phyloP scores from a whole-genome alignment of 2,329 filamentous ascomycete species.

The Trichoderma afroharzianum region DNA sequence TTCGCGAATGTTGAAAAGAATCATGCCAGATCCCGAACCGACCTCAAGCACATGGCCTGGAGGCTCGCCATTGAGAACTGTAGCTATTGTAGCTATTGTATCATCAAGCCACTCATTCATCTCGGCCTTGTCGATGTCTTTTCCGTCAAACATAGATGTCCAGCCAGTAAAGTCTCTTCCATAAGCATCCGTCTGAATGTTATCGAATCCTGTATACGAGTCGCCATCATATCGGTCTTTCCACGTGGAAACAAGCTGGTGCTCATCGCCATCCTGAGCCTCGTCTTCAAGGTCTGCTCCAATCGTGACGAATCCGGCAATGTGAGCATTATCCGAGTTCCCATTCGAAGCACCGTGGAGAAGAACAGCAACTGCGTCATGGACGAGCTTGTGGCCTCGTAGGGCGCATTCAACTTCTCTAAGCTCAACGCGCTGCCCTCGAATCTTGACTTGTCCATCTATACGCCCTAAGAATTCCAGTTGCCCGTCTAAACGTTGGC shows the following conservation, averaged over 20 bases:
- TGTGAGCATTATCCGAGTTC: neutral
- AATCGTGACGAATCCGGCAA: neutral
- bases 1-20: neutral
- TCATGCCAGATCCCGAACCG: neutral
- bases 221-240: neutral
- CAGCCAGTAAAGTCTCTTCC: conserved; percentile 29
- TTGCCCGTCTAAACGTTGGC: neutral
- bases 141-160: conserved; percentile 33
- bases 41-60: neutral
- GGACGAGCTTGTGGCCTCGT: neutral
- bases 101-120: conserved; percentile 35
- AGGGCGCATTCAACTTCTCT: conserved; percentile 27
- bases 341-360: neutral
- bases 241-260: neutral
- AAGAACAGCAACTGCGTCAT: neutral
- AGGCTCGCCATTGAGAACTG: neutral
- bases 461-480: neutral
- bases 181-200: neutral
- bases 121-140: conserved; percentile 24
- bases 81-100: conserved; percentile 27
- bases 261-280: neutral
- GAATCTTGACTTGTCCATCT: conserved; percentile 27
- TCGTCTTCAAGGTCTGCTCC: neutral
- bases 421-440: conserved; percentile 31
- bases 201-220: neutral